Evolutionary conservation across 495 filamentous ascomycete genomes (phyloP).

Genomic region (Apiosordaria backusii): DNA sequence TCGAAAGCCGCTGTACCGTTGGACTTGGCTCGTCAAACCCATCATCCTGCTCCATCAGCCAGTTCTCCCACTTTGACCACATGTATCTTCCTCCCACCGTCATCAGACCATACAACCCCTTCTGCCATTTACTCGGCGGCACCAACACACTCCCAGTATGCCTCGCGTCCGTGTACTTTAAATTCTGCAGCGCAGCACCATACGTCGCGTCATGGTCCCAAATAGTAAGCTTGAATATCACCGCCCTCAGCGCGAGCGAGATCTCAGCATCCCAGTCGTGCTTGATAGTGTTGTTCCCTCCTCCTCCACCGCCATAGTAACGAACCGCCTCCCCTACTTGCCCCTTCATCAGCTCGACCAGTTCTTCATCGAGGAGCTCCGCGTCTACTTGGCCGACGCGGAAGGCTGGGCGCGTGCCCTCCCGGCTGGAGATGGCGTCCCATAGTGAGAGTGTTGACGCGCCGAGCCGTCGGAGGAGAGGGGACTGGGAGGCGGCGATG

Average conservation of each 20-base stretch:
- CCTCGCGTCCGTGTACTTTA: slow-evolving; percentile 84
- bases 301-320: slow-evolving; percentile 65
- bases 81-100: slow-evolving; percentile 85
- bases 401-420: slow-evolving; percentile 79
- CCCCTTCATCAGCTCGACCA: slow-evolving; percentile 76
- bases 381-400: slow-evolving; percentile 96
- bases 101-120: slow-evolving; percentile 74
- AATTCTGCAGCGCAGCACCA: slow-evolving; percentile 85
- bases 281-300: slow-evolving; percentile 30
- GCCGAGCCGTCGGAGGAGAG: slow-evolving; percentile 55
- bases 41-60: slow-evolving; percentile 70
- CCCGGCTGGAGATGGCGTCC: slow-evolving; percentile 67
- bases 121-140: slow-evolving; percentile 70
- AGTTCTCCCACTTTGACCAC: slow-evolving; percentile 88
- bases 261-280: slow-evolving; percentile 90
- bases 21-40: slow-evolving; percentile 58
- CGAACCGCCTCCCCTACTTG: slow-evolving; percentile 89
- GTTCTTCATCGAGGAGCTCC: slow-evolving; percentile 90
- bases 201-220: slow-evolving; percentile 97
- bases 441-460: slow-evolving; percentile 57
- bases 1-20: slow-evolving; percentile 55
- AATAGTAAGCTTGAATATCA: slow-evolving; percentile 90
- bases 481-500: slow-evolving; percentile 61
- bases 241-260: slow-evolving; percentile 65
- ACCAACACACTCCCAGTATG: slow-evolving; percentile 56